Base-by-base conservation (phyloP, 768 basidiomycete species). In the Pleurotus platypus region DNA sequence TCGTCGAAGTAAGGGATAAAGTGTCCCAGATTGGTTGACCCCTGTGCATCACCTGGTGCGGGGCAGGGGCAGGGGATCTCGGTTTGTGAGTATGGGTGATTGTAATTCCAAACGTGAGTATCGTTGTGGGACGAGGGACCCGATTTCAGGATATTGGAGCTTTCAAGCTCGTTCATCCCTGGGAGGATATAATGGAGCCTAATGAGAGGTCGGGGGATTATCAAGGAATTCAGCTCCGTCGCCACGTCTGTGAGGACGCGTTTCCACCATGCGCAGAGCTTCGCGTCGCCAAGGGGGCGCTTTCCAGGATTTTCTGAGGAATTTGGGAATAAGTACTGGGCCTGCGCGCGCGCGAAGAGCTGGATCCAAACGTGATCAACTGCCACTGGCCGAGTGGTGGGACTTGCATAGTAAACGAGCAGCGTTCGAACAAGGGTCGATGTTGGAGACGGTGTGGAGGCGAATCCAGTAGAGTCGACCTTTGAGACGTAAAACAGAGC, bases 211-310 rank as follows among this genome's bases (percentile, higher is more conserved):
- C 60, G 68, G 64, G 45, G 67, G 58, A 51, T 63, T 60, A 49
- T 63, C 61, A 46, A 67, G 63, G 55, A 62, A 38, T 66, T 63
- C 62, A 84, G 63, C 16, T 76, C 77, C 42, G 59, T 62, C 3
- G 78, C 83, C 4, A 88, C 84, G 22, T 78, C 73, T 55, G 81
- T 78, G 48, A 95, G 70, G 26, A 90, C 77, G 18, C 81, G 79
- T 69, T 87, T 90, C 97, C 97, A 99, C 97, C 97, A 99, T 39
- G 78, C 84, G 66, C 93, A 93, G 2, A 98, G 79, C 65, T 81
- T 79, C 45, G 86, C 75, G 67, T 98, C 97, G 45, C 82, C 79
- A 55, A 96, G 70, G 1, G 89, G 86, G 15, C 73, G 80, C 71
- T 98, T 98, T 2, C 82, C 83, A 2, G 71, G 55, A 61, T 77